Base-by-base conservation (phyloP, 2,329 filamentous ascomycete genomes). In the Beauveria pseudobassiana region DNA sequence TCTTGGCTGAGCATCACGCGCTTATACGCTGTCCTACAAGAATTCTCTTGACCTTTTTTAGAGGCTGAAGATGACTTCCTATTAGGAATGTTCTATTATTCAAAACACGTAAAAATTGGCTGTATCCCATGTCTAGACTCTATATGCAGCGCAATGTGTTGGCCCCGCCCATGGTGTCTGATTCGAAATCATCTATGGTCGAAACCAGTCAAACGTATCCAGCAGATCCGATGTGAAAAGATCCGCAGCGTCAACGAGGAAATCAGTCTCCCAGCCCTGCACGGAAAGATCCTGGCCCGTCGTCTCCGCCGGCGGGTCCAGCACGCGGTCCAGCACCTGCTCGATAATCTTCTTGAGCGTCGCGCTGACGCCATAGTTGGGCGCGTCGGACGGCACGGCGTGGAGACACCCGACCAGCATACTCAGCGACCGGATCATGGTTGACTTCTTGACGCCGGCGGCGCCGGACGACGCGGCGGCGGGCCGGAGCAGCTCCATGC, bases 361-460 rank as follows among this genome's bases (percentile, higher is more conserved):
- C 20, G 65, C 69, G 67, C 79, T 81, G 8, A 81, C 68, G 22
- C 76, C 72, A 2, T 74, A 75, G 51, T 82, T 82, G 2, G 79
- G 77, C 1, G 78, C 78, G 7, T 73, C 72, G 0, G 77, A 77
- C 8, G 72, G 70, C 5, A 82, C 72, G 77, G 78, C 81, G 61
- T 79, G 76, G 4, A 82, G 70, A 63, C 80, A 82, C 0, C 77
- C 78, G 5, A 80, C 74, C 1, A 82, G 72, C 3, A 82, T 74
- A 63, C 76, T 80, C 10, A 82, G 69, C 62, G 82, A 78, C 65
- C 82, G 79, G 9, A 82, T 76, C 30, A 82, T 77, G 56, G 72
- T 72, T 0, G 78, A 80, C 1, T 77, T 73, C 2, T 75, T 77
- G 24, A 80, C 69, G 10, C 64, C 65, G 2, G 71, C 64, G 2